Conservation (phyloP, 257 asterid genomes). For the Anisodus tanguticus region DNA sequence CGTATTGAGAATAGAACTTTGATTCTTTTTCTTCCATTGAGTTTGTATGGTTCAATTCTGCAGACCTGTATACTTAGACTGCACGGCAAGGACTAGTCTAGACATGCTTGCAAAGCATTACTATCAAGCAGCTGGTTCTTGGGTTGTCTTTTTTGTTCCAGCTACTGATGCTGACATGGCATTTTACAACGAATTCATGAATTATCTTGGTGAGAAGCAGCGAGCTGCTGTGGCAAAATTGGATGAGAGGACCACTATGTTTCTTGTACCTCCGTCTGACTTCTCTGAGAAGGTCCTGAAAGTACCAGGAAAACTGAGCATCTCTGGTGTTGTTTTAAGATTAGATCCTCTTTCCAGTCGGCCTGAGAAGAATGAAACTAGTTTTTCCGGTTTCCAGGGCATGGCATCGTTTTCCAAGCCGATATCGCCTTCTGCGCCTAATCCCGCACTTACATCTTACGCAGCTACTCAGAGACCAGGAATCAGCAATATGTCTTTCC, state of each 20-base stretch:
- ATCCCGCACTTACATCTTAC: constrained; percentile 47
- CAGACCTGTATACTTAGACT: constrained; percentile 87
- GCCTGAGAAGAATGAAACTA: constrained; percentile 47
- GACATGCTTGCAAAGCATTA: constrained; percentile 93
- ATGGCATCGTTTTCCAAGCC: constrained; percentile 47
- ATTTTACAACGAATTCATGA: constrained; percentile 86
- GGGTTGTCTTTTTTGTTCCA: constrained; percentile 91
- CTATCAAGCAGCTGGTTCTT: constrained; percentile 80
- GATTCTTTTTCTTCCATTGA: neutral
- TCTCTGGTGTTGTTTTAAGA: constrained; percentile 81
- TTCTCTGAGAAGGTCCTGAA: constrained; percentile 86
- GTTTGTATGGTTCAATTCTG: constrained; percentile 31
- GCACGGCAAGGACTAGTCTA: constrained; percentile 93
- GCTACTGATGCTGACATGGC: constrained; percentile 82
- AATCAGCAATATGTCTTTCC: constrained; percentile 28
- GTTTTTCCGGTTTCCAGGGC: constrained; percentile 44
- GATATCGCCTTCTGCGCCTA: constrained; percentile 58
- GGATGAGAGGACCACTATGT: constrained; percentile 77
- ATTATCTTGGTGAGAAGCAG: constrained; percentile 82
- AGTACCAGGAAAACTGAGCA: constrained; percentile 88
- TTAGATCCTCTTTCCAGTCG: constrained; percentile 47
- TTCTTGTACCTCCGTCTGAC: constrained; percentile 96
- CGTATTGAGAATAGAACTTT: neutral
- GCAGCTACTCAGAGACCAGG: constrained; percentile 43
- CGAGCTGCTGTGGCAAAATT: constrained; percentile 92